Conservation (phyloP, 805 yeast genomes). For the Spathaspora arborariae region DNA sequence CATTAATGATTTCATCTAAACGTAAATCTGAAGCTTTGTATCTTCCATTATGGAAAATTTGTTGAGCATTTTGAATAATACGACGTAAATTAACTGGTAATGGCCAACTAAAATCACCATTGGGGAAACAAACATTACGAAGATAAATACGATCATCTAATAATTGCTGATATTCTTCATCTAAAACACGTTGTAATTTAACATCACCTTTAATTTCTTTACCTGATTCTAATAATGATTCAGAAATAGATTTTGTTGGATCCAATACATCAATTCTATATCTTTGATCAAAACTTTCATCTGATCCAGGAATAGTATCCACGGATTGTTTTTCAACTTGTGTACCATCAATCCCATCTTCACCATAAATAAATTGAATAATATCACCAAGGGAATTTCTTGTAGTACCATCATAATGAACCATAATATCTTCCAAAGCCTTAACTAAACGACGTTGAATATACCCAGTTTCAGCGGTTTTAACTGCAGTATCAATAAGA, state of each 20-base stretch:
- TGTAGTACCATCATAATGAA: constrained; percentile 96
- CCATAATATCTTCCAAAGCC: constrained; percentile 96
- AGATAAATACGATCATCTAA: constrained; percentile 71
- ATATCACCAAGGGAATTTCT: constrained; percentile 96
- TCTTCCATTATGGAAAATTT: constrained; percentile 90
- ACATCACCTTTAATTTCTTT: constrained; percentile 88
- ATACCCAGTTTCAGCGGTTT: constrained; percentile 98
- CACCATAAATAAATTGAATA: constrained; percentile 96
- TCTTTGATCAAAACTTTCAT: constrained; percentile 73
- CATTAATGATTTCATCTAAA: constrained; percentile 70
- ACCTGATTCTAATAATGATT: constrained; percentile 81
- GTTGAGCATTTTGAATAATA: constrained; percentile 94
- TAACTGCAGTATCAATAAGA: constrained; percentile 97
- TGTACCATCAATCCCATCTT: constrained; percentile 98
- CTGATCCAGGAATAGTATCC: constrained; percentile 93
- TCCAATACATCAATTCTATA: constrained; percentile 86
- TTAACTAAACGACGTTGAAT: constrained; percentile 97
- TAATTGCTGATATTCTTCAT: constrained; percentile 80
- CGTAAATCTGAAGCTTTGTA: constrained; percentile 87
- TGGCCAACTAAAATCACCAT: constrained; percentile 97
- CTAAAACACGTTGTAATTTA: constrained; percentile 73
- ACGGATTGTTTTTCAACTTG: constrained; percentile 95
- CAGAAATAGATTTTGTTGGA: constrained; percentile 55
- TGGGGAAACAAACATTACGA: constrained; percentile 77
- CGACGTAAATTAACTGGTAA: constrained; percentile 96